Base-by-base conservation (phyloP, 768 basidiomycete genomes). In the Podaxis sp. region DNA sequence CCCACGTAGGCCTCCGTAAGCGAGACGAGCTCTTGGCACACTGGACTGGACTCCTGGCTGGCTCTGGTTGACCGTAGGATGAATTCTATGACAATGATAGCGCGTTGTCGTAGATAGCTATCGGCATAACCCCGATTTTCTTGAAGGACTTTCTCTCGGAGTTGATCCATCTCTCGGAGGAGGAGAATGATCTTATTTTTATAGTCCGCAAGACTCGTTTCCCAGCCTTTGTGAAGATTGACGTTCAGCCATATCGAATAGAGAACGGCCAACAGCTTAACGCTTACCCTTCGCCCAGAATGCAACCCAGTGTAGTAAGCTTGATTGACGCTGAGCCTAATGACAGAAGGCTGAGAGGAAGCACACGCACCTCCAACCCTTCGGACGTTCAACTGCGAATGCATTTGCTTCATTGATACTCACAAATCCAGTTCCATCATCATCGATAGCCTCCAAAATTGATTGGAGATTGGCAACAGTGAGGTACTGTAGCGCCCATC, bases 391-490 rank as follows among this genome's bases (percentile, higher is more conserved):
- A 2, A 63, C 24, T 0, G 75, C 71, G 55, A 79, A 77, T 0
- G 64, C 57, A 55, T 79, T 78, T 1, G 70, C 75, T 53, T 78
- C 75, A n/a, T 65, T 65, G 9, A 77, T 66, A 22, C 68, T 75
- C 19, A 77, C 66, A 43, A 76, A 79, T 0, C 77, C 77, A 6
- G 76, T 74, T 0, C 69, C 74, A 58, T 80, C 79, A 36, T 75
- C 75, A 43, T 80, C 80, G 49, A 80, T 75, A 0, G 77, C 78
- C 62, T 79, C 78, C 19, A 71, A 66, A 46, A 80, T 67, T 0
- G 72, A 65, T 15, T 74, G 75, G 7, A 79, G 61, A 43, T 71
- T 68, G 19, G 66, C 50, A n/a, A 76, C 61, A 38, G 69, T 69
- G 41, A 81, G 70, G 57, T 72, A 78, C 17, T 69, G 60, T 4